Evolutionary conservation across 164 flowering plant genomes (phyloP), one percentile per base, ranked within the genome.

Genomic region (Protea cynaroides): DNA sequence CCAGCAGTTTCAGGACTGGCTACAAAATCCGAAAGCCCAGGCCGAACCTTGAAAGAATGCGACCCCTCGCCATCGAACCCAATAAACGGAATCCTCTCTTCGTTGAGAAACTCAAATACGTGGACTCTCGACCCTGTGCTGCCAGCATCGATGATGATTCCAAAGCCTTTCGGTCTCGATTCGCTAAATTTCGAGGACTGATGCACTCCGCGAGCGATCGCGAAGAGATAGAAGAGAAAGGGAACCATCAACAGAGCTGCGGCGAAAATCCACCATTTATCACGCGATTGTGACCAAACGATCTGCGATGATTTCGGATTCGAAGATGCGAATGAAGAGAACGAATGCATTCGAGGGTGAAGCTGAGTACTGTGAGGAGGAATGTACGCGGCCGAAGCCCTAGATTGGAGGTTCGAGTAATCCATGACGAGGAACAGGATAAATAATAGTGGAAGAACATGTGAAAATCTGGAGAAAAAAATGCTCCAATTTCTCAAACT

Each of bases 321-420:
- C 10, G 69, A 62, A 9, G 69, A 53, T 7, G 64, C 37, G 8
- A 71, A 14, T 13, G 65, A n/a, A 22, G 77, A 65, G 75, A 65
- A 69, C 24, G 79, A 61, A 25, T 69, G 75, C 73, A 81, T 70
- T 53, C 84, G 75, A 22, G 84, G 84, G 60, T 78, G 84, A 59
- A 81, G 59, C 60, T 81, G 84, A 15, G 84, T 81, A 52, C 79
- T 71, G 65, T 81, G 84, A 2, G 82, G 80, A 6, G 84, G 84
- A 56, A 81, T 63, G 67, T 71, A 65, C 14, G 78, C 40, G 11
- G 74, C 25, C 21, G 78, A 74, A 67, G 49, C 66, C 60, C 82
- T 72, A 25, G 82, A 76, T 64, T 81, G 82, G 25, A 76, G 81
- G 17, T 37, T 65, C 11, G 77, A 72, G 68, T 44, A 66, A 59